Conservation (phyloP, 495 filamentous ascomycete genomes). For the Aspergillus homomorphus region DNA sequence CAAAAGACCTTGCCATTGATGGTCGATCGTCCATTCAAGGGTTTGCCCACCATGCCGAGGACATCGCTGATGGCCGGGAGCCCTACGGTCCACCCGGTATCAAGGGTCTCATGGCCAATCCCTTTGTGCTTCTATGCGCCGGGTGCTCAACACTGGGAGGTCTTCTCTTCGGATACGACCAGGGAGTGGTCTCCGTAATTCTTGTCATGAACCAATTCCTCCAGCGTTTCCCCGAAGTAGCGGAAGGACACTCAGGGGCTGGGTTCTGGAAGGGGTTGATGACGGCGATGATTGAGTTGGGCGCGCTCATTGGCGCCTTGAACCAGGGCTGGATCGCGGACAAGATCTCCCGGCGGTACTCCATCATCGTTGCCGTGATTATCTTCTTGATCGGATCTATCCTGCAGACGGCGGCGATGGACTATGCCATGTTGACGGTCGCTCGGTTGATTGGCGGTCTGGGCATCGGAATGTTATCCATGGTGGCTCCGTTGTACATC, state of each 20-base stretch:
- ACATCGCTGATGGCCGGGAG: slow-evolving; percentile 35
- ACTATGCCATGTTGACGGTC: slow-evolving; percentile 57
- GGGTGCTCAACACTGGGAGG: slow-evolving; percentile 55
- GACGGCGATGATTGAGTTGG: slow-evolving; percentile 60
- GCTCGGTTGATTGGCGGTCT: slow-evolving; percentile 60
- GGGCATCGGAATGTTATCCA: slow-evolving; percentile 56
- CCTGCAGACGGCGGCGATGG: slow-evolving; percentile 53
- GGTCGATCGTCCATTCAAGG: slow-evolving; percentile 20
- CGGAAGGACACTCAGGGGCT: slow-evolving; percentile 37
- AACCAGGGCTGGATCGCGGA: slow-evolving; percentile 61
- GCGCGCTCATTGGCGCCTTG: slow-evolving; percentile 53
- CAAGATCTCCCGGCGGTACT: slow-evolving; percentile 54
- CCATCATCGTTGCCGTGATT: slow-evolving; percentile 52
- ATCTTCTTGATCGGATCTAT: slow-evolving; percentile 55
- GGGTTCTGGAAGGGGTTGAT: slow-evolving; percentile 59
- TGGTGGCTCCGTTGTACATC: slow-evolving; percentile 55
- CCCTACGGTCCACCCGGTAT: slow-evolving; percentile 49
- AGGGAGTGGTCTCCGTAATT: slow-evolving; percentile 54
- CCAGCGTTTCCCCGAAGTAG: slow-evolving; percentile 45
- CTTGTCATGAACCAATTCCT: slow-evolving; percentile 59
- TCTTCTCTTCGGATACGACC: slow-evolving; percentile 57
- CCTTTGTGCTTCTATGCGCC: slow-evolving; percentile 52
- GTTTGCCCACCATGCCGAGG: slow-evolving; percentile 44
- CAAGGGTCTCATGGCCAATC: slow-evolving; percentile 45
- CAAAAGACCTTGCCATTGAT: neutral